phyloP scores from a whole-genome alignment of 2,329 filamentous ascomycete species.

The Neonectria sp. region DNA sequence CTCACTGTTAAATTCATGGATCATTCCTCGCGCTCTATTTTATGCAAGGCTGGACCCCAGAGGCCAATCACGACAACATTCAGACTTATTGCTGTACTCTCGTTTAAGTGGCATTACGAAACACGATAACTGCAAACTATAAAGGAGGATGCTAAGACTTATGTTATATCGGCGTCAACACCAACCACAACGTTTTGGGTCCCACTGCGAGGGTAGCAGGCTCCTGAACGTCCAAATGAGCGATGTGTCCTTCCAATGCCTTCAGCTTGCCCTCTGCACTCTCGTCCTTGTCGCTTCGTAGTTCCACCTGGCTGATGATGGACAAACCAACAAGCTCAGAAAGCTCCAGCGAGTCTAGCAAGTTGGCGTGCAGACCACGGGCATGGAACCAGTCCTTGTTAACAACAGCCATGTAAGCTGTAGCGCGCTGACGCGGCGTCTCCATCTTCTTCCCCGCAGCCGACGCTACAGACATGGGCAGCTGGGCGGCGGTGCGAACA shows the following conservation, averaged over 20 bases:
- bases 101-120: too few species aligned
- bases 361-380: conserved; percentile 55
- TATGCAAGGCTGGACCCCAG: too few species aligned
- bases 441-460: conserved; percentile 56
- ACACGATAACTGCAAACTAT: too few species aligned
- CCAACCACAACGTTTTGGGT: conserved; percentile 54
- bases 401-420: conserved; percentile 58
- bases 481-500: conserved; percentile 51
- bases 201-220: conserved; percentile 46
- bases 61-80: too few species aligned
- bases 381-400: conserved; percentile 60
- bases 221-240: conserved; percentile 48
- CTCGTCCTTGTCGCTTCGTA: conserved; percentile 44
- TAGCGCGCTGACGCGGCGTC: conserved; percentile 59
- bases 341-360: conserved; percentile 54
- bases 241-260: conserved; percentile 48
- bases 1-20: too few species aligned
- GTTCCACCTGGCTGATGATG: conserved; percentile 59
- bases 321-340: conserved; percentile 47
- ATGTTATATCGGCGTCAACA: conserved; percentile 41
- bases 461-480: conserved; percentile 53
- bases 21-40: too few species aligned
- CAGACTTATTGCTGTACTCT: too few species aligned
- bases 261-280: conserved; percentile 41
- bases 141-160: background rate